phyloP scores from a whole-genome alignment of 345 rosid species.

The Gossypium turneri region DNA sequence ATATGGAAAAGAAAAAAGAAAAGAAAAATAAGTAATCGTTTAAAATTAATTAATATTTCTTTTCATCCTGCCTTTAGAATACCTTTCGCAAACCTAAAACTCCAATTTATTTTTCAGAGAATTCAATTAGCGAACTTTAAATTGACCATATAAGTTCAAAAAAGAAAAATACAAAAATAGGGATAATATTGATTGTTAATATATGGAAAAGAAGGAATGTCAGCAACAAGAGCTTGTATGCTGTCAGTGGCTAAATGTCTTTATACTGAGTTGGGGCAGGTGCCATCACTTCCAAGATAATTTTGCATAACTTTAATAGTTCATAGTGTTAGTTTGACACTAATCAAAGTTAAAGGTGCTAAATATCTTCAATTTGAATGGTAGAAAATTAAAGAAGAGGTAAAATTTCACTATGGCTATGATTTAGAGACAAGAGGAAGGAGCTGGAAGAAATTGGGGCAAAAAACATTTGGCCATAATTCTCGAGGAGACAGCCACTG shows the following conservation, averaged over 20 bases:
- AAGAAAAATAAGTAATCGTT: conserved; percentile 10
- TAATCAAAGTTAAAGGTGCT: not conserved
- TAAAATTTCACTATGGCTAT: not conserved
- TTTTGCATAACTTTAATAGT: not conserved
- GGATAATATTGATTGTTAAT: conserved; percentile 1
- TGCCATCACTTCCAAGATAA: not conserved
- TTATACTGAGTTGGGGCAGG: not conserved
- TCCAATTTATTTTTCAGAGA: not conserved
- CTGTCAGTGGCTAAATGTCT: not conserved
- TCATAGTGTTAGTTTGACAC: conserved; percentile 1
- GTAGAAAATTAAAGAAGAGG: not conserved
- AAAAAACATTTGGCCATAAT: not conserved
- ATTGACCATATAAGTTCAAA: not conserved
- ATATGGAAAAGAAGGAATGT: not conserved
- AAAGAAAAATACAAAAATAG: not conserved
- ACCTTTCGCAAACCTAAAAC: not conserved
- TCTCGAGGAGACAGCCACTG: not conserved
- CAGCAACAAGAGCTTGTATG: not conserved
- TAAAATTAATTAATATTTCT: not conserved
- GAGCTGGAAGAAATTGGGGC: not conserved
- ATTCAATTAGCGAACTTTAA: not conserved
- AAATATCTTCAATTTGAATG: not conserved
- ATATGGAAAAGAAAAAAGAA: conserved; percentile 24
- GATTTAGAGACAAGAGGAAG: not conserved
- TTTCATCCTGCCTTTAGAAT: not conserved